Conservation (phyloP, 163 green algal species). For the Chlamydomonas reinhardtii region DNA sequence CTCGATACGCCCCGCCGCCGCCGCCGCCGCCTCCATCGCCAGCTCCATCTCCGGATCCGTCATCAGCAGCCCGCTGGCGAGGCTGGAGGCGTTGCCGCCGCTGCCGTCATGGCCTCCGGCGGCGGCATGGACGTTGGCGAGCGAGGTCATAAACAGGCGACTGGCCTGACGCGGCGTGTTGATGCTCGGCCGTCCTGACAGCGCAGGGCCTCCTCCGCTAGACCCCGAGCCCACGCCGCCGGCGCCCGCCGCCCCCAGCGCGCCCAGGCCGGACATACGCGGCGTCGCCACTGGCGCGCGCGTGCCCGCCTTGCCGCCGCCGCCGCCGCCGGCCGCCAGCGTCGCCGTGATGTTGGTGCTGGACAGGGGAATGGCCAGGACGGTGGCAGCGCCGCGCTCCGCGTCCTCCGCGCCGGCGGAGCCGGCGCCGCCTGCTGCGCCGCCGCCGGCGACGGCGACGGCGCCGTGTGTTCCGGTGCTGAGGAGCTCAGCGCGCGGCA, state of each 20-base stretch:
- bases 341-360: too few relatives aligned
- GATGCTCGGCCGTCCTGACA: background rate
- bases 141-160: conserved; percentile 23
- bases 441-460: background rate
- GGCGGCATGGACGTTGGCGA: background rate
- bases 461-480: background rate
- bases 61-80: background rate
- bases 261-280: too few relatives aligned
- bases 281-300: too few relatives aligned
- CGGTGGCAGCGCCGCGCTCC: too few relatives aligned
- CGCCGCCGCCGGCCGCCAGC: too few relatives aligned
- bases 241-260: too few relatives aligned
- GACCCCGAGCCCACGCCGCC: too few relatives aligned
- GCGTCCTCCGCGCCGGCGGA: too few relatives aligned
- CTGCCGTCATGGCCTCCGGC: too few relatives aligned
- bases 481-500: background rate
- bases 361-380: background rate
- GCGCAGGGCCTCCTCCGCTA: too few relatives aligned
- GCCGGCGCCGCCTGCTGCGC: background rate
- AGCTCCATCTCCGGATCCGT: background rate
- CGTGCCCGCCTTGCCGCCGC: background rate
- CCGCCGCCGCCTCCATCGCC: too few relatives aligned
- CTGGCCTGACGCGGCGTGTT: background rate
- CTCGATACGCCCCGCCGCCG: too few relatives aligned
- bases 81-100: background rate